These are phyloP conservation scores for Thamnidium elegans DNA, from an alignment of 192 early-diverging fungal species.

Conservation along the genomic window DNA sequence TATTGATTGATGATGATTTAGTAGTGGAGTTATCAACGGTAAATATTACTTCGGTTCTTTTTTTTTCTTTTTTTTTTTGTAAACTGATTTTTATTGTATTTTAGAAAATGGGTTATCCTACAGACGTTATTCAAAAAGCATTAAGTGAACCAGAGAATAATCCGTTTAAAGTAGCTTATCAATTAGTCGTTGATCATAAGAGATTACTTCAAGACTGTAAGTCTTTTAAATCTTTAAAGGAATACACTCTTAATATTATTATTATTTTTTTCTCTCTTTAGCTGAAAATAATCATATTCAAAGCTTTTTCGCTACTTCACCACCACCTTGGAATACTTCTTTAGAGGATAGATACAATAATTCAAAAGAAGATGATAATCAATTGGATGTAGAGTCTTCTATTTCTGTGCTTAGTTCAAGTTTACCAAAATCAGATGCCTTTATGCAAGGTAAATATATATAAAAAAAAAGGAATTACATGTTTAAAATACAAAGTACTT, in stretches of 20 bases:
- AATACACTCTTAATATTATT: no score
- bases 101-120: conserved; percentile 73
- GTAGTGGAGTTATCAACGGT: conserved; percentile 76
- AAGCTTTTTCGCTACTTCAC: conserved; percentile 62
- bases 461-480: not conserved
- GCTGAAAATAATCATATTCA: conserved; percentile 54
- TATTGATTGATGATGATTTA: conserved; percentile 75
- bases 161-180: conserved; percentile 95
- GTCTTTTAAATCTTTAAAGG: no score
- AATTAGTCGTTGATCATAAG: conserved; percentile 86
- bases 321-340: conserved; percentile 68
- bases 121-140: conserved; percentile 67
- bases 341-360: conserved; percentile 21
- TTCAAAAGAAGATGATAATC: not conserved
- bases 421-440: conserved; percentile 44
- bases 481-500: conserved; percentile 3
- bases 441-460: conserved; percentile 20
- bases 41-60: conserved; percentile 13
- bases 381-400: conserved; percentile 40
- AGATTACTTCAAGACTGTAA: conserved; percentile 61
- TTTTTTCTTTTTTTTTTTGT: not conserved
- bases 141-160: conserved; percentile 85
- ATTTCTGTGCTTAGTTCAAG: conserved; percentile 58
- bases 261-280: no score
- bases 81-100: not conserved